Conservation (phyloP, 2,329 filamentous ascomycete species). For the Colletotrichum shisoi region DNA sequence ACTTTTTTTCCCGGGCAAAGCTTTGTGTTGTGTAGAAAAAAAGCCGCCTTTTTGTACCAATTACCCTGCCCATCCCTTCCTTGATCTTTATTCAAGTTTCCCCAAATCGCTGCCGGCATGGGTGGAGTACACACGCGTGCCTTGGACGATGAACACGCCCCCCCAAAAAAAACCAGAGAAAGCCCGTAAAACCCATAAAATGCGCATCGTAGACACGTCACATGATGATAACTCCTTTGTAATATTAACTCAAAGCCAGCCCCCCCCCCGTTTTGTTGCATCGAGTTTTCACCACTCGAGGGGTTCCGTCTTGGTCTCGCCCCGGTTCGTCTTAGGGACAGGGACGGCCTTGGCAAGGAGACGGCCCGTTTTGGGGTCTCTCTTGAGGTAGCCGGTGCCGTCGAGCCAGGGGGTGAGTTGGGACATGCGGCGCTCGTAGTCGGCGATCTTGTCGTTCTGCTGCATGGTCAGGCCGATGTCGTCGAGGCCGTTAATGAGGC, state of each 20-base stretch:
- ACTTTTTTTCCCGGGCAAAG: conserved; percentile 17
- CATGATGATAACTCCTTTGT: conserved; percentile 29
- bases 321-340: conserved; percentile 87
- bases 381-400: conserved; percentile 79
- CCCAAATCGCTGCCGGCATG: conserved; percentile 24
- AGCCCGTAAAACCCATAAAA: not conserved
- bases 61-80: not conserved
- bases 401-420: conserved; percentile 89
- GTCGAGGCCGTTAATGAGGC: conserved; percentile 89
- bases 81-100: conserved; percentile 11
- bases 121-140: not conserved
- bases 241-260: conserved; percentile 23
- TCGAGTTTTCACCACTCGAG: conserved; percentile 76
- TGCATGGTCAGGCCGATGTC: conserved; percentile 96
- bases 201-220: conserved; percentile 35
- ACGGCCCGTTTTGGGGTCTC: conserved; percentile 63
- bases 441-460: conserved; percentile 84
- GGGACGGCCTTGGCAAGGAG: conserved; percentile 68
- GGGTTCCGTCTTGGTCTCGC: conserved; percentile 83
- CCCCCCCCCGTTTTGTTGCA: not conserved
- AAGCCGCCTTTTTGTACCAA: conserved; percentile 20
- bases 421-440: conserved; percentile 81
- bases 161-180: conserved; percentile 4
- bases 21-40: not conserved
- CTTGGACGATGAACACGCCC: conserved; percentile 9